These are phyloP conservation scores for Bonia amplexicaulis DNA, from an alignment of 176 grass and related monocot species.

Conservation along the genomic window DNA sequence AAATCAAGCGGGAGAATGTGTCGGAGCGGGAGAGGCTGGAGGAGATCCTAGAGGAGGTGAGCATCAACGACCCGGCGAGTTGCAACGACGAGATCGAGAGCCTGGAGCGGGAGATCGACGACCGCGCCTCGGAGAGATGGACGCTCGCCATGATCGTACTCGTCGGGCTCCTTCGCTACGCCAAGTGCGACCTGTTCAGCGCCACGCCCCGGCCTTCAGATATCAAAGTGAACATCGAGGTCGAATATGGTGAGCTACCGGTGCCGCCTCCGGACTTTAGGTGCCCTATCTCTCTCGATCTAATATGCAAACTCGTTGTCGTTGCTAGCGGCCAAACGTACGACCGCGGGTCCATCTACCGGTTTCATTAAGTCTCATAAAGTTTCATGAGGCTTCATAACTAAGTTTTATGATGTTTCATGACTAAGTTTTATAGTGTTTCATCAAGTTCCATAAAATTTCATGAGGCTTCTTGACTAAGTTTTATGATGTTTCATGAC, in stretches of 20 bases:
- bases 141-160: constrained; percentile 71
- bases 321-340: constrained; percentile 84
- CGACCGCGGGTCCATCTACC: constrained; percentile 70
- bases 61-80: constrained; percentile 54
- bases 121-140: constrained; percentile 68
- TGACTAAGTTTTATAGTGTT: no score
- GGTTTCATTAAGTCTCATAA: not conserved
- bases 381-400: no score
- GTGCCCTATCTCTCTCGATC: constrained; percentile 87
- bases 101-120: constrained; percentile 75
- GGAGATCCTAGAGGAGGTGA: constrained; percentile 53
- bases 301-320: constrained; percentile 82
- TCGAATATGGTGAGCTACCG: constrained; percentile 31
- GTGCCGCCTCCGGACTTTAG: constrained; percentile 71
- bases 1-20: constrained; percentile 69
- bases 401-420: no score
- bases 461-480: no score
- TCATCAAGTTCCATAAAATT: no score
- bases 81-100: constrained; percentile 80
- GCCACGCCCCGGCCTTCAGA: constrained; percentile 52
- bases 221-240: constrained; percentile 28
- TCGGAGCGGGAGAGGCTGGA: constrained; percentile 53
- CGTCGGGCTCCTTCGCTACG: constrained; percentile 72
- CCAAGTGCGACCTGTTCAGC: constrained; percentile 84
- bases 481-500: no score